Evolutionary conservation across 495 filamentous ascomycete species (phyloP).

Genomic region (Polyplosphaeria fusca): DNA sequence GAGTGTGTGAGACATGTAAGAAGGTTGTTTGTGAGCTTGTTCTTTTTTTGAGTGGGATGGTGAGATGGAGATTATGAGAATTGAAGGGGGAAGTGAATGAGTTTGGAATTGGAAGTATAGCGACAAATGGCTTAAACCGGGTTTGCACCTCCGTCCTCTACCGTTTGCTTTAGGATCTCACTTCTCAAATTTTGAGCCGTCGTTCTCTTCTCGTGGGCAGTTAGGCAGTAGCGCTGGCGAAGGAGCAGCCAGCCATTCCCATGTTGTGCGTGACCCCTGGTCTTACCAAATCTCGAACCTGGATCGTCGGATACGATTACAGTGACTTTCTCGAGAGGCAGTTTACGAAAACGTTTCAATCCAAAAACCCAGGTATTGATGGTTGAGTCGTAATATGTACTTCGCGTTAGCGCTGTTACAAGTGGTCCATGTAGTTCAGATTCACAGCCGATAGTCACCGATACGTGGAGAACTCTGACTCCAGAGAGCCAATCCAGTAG

Average conservation of each 20-base stretch:
- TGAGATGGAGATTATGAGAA: neutral
- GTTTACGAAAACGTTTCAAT: neutral
- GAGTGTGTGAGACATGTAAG: neutral
- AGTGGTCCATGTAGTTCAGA: neutral
- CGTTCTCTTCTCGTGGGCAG: conserved; percentile 16
- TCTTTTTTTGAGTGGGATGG: too few species aligned
- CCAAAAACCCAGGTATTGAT: conserved; percentile 9
- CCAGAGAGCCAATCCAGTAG: neutral
- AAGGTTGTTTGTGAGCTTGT: too few species aligned
- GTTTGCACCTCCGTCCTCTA: neutral
- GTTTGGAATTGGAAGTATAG: neutral
- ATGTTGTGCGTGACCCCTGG: neutral
- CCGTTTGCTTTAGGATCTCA: conserved; percentile 1
- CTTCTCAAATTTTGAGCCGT: conserved; percentile 9
- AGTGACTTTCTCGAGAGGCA: conserved; percentile 2
- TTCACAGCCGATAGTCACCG: neutral
- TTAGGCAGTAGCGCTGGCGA: conserved; percentile 13
- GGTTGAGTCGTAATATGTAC: neutral
- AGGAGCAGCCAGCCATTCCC: conserved; percentile 6
- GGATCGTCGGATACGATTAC: conserved; percentile 20
- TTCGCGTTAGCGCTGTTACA: too few species aligned
- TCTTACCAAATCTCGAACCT: conserved; percentile 9
- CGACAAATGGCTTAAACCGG: neutral
- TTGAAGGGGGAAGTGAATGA: neutral
- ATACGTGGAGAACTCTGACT: conserved; percentile 14